Evolutionary conservation across 257 asterid genomes (phyloP).

Genomic region (Agastache rugosa): DNA sequence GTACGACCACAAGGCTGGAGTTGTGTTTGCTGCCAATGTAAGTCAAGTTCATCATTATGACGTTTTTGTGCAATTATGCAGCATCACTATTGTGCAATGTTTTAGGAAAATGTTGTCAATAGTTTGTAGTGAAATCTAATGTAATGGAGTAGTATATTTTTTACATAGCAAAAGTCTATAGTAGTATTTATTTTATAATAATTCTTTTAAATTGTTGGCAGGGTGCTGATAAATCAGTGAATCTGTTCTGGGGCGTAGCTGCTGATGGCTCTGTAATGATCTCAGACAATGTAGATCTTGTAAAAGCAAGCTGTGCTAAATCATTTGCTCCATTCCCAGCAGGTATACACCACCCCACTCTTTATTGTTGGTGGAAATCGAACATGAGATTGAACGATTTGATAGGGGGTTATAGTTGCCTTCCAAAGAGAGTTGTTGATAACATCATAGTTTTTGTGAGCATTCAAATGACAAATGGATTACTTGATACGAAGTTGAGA

Average conservation of each 20-base stretch:
- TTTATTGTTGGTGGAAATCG: background rate
- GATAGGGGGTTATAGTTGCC: background rate
- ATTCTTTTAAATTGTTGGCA: constrained; percentile 35
- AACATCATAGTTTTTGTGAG: background rate
- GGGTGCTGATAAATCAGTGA: constrained; percentile 80
- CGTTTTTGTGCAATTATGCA: background rate
- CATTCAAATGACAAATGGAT: background rate
- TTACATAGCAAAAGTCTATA: no score
- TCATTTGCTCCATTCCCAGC: constrained; percentile 94
- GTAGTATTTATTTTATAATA: no score
- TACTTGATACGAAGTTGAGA: background rate
- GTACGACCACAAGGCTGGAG: constrained; percentile 74
- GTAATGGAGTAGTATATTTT: no score
- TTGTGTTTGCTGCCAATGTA: constrained; percentile 88
- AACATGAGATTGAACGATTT: background rate
- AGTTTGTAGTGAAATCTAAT: no score
- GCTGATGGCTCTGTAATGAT: constrained; percentile 83
- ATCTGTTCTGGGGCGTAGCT: constrained; percentile 83
- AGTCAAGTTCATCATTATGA: constrained; percentile 28
- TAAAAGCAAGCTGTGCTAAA: constrained; percentile 79
- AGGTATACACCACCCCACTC: constrained; percentile 44
- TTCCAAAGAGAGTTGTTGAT: background rate
- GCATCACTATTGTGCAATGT: background rate
- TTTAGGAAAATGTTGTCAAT: background rate
- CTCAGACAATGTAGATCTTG: constrained; percentile 66